Evolutionary conservation across 371 early-diverging fungal genomes (phyloP).

Genomic region (Thermomucor indicae-seudaticae): DNA sequence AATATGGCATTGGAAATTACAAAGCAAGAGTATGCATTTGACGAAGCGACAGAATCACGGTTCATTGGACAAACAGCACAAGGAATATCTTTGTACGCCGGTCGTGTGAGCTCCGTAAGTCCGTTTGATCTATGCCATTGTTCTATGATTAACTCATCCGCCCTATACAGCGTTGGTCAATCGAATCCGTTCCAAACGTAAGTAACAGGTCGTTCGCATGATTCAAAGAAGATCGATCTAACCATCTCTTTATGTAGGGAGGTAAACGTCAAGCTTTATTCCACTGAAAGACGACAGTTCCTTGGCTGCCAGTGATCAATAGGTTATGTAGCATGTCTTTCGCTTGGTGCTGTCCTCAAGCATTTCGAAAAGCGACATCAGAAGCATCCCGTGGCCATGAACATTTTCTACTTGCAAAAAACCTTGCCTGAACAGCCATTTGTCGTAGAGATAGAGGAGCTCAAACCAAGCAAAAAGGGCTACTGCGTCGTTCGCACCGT

Average conservation of each 20-base stretch:
- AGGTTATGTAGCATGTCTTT: slow-evolving; percentile 29
- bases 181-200: slow-evolving; percentile 42
- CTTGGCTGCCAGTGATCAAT: too few relatives aligned
- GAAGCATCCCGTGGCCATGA: slow-evolving; percentile 36
- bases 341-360: slow-evolving; percentile 27
- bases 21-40: slow-evolving; percentile 9
- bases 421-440: slow-evolving; percentile 19
- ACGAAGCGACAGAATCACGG: slow-evolving; percentile 14
- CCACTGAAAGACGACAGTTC: too few relatives aligned
- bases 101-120: slow-evolving; percentile 13
- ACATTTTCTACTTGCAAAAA: slow-evolving; percentile 38
- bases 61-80: slow-evolving; percentile 6
- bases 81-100: slow-evolving; percentile 13
- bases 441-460: slow-evolving; percentile 28
- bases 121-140: not conserved
- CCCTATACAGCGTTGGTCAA: slow-evolving; percentile 20
- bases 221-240: not conserved
- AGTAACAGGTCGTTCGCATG: slow-evolving; percentile 4
- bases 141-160: too few relatives aligned
- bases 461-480: slow-evolving; percentile 37
- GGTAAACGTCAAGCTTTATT: slow-evolving; percentile 10
- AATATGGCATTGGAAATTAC: too few relatives aligned
- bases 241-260: not conserved
- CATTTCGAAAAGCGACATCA: slow-evolving; percentile 25
- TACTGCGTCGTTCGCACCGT: slow-evolving; percentile 29